phyloP scores from a whole-genome alignment of 352 stramenopile genomes.

The Phytophthora boehmeriae region DNA sequence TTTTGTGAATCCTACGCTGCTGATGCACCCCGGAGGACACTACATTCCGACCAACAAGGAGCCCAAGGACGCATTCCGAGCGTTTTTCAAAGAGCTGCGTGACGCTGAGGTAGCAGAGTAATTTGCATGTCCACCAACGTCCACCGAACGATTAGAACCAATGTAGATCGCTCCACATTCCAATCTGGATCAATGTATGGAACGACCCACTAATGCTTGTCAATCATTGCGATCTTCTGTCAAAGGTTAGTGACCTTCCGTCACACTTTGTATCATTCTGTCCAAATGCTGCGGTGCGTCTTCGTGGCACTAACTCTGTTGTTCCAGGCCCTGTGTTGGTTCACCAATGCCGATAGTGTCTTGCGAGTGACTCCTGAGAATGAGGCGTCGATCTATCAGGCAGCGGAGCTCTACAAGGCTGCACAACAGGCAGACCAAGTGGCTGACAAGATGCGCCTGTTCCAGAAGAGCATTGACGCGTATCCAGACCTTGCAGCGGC shows the following conservation, averaged over 20 bases:
- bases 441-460: slow-evolving; percentile 36
- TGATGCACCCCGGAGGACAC: slow-evolving; percentile 75
- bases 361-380: slow-evolving; percentile 33
- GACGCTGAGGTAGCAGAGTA: slow-evolving; percentile 21
- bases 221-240: slow-evolving; percentile 32
- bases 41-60: slow-evolving; percentile 90
- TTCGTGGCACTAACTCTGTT: slow-evolving; percentile 17
- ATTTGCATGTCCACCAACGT: not conserved
- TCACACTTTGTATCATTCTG: slow-evolving; percentile 10
- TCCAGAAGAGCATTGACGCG: slow-evolving; percentile 49
- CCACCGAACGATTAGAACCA: not conserved
- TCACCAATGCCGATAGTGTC: slow-evolving; percentile 1
- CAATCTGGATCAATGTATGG: not conserved
- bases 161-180: slow-evolving; percentile 4
- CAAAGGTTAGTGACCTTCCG: slow-evolving; percentile 5
- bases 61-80: slow-evolving; percentile 71
- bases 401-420: slow-evolving; percentile 35
- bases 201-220: slow-evolving; percentile 28
- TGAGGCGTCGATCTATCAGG: slow-evolving; percentile 25
- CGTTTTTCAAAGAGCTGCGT: slow-evolving; percentile 67
- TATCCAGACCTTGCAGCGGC: slow-evolving; percentile 55
- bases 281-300: slow-evolving; percentile 4
- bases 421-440: slow-evolving; percentile 13
- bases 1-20: slow-evolving; percentile 61
- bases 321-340: slow-evolving; percentile 4